A percentile compares a stretch with the other conserved stretches of the same genome.
These are phyloP conservation scores for Isoetes engelmannii DNA, from an alignment of 83 land plant species.

Conservation along the genomic window DNA sequence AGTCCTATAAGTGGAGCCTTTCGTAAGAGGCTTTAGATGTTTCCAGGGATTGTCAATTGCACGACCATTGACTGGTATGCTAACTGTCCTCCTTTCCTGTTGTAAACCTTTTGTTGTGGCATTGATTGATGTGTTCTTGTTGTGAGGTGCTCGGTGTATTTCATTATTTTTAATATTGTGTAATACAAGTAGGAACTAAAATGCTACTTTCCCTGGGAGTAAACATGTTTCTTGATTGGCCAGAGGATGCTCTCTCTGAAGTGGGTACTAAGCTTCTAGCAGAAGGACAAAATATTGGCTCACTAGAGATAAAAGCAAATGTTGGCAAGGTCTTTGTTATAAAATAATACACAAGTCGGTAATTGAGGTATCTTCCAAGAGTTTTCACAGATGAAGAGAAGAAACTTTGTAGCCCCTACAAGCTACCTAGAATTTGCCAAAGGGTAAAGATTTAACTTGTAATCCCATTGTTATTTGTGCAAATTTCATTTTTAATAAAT, in stretches of 20 bases:
- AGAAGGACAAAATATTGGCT: constrained; percentile 18
- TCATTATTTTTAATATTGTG: too few relatives aligned
- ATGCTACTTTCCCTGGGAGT: too few relatives aligned
- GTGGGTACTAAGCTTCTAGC: constrained; percentile 26
- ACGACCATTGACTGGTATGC: constrained; percentile 34
- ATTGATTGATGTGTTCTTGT: too few relatives aligned
- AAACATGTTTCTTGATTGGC: constrained; percentile 35
- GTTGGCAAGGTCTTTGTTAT: constrained; percentile 28
- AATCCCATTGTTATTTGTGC: too few relatives aligned
- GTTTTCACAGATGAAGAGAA: constrained; percentile 20
- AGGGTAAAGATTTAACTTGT: constrained; percentile 16
- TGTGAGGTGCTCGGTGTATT: too few relatives aligned
- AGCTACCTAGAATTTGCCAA: constrained; percentile 38
- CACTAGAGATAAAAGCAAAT: constrained; percentile 12
- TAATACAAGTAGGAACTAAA: too few relatives aligned
- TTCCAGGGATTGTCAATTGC: constrained; percentile 36
- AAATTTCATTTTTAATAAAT: too few relatives aligned
- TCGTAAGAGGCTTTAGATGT: constrained; percentile 26
- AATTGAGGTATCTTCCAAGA: constrained; percentile 23
- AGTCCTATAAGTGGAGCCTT: constrained; percentile 30
- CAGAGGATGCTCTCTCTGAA: constrained; percentile 34
- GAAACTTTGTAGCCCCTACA: constrained; percentile 34
- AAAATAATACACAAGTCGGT: constrained; percentile 34
- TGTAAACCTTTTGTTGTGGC: too few relatives aligned
- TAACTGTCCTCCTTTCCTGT: too few relatives aligned